phyloP scores from a whole-genome alignment of 768 basidiomycete genomes.

The Cyathus striatus region DNA sequence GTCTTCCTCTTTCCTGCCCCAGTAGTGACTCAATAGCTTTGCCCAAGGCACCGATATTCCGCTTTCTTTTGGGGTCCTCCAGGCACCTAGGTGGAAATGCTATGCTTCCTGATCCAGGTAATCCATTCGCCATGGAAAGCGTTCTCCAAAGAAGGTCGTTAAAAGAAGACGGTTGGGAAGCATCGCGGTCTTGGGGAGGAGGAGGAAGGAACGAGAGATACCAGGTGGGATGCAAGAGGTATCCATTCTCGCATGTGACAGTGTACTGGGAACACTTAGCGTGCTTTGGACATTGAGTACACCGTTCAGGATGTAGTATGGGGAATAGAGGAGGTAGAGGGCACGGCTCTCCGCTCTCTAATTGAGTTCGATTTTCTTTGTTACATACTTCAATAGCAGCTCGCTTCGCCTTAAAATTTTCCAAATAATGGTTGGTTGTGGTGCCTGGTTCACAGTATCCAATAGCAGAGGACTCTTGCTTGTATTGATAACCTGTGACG shows the following conservation, averaged over 20 bases:
- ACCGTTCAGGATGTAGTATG: slow-evolving; percentile 52
- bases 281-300: slow-evolving; percentile 71
- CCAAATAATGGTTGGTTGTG: slow-evolving; percentile 53
- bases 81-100: slow-evolving; percentile 72
- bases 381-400: slow-evolving; percentile 53
- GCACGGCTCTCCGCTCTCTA: slow-evolving; percentile 40
- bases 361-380: slow-evolving; percentile 44
- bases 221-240: slow-evolving; percentile 59
- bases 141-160: slow-evolving; percentile 40
- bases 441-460: slow-evolving; percentile 73
- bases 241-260: slow-evolving; percentile 66
- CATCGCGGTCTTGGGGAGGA: slow-evolving; percentile 22
- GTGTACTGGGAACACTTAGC: slow-evolving; percentile 52
- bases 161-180: slow-evolving; percentile 33
- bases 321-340: slow-evolving; percentile 51
- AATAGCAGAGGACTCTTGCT: slow-evolving; percentile 61
- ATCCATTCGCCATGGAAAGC: slow-evolving; percentile 49
- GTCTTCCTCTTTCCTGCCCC: slow-evolving; percentile 57
- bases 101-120: slow-evolving; percentile 74
- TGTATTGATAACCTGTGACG: slow-evolving; percentile 42
- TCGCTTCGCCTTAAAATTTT: slow-evolving; percentile 37
- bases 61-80: slow-evolving; percentile 72
- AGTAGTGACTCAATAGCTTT: slow-evolving; percentile 64
- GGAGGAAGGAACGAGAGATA: slow-evolving; percentile 48
- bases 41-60: slow-evolving; percentile 69